Base-by-base conservation (phyloP, 441 rosid genomes). In the Daphne laureola region DNA sequence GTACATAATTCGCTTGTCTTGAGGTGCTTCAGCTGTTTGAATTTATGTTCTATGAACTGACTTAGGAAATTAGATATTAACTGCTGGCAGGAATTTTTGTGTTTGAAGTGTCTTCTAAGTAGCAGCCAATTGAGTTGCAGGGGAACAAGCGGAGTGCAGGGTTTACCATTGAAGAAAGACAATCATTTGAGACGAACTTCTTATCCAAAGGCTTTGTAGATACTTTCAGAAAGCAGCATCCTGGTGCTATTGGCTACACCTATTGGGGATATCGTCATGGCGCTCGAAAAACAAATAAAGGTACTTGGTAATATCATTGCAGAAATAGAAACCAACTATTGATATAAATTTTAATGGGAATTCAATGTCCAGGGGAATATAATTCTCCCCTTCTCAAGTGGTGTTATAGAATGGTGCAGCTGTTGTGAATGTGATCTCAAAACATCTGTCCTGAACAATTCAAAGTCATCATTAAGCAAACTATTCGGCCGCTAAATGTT, bases 141-240 rank as follows among this genome's bases (percentile, higher is more conserved):
- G 98, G 98, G 66, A 92, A 88, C 65, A 89, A 64, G 71, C 81
- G 96, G 72, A 92, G 92, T 67, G 98, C 98, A 59, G 98, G 96
- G 54, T 92, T 86, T 53, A 92, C 98, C 25, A 72, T 62, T 52
- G 98, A 92, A 75, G 97, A 92, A 73, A 84, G 98, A 57, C 62
- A 89, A 65, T 89, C 98, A 8, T 92, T 89, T 66, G 81, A 79
- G 21, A 57, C 63, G 47, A 92, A 83, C 77, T 89, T 82, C 54
- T 82, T 92, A 70, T 84, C 89, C 8, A 80, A 67, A 60, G 96
- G 98, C 14, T 78, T 86, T 14, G 87, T 92, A 12, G 98, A 92
- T 67, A 89, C 96, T 53, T 92, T 86, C 65, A 78, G 98, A 69
- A 83, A 66, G 43, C 96, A 89, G 58, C 87, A 89, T 68, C 96